Conservation (phyloP, 1,284 basidiomycete genomes). For the Laetiporus sulphureus region DNA sequence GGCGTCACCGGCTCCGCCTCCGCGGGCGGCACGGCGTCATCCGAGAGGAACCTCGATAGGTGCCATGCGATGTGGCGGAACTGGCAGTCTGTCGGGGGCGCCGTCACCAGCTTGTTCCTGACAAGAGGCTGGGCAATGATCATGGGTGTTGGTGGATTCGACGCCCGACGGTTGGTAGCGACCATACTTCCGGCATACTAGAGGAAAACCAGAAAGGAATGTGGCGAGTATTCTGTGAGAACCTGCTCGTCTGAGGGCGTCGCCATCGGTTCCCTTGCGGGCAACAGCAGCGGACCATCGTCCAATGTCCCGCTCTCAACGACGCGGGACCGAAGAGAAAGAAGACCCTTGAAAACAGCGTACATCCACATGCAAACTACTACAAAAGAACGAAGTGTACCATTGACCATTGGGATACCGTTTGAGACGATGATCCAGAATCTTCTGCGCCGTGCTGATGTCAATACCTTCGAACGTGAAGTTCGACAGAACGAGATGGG, state of each 20-base stretch:
- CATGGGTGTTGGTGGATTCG: conserved; percentile 23
- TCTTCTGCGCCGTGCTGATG: conserved; percentile 62
- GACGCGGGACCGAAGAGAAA: no score
- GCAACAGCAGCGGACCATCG: not conserved
- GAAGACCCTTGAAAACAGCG: no score
- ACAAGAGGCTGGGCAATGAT: conserved; percentile 50
- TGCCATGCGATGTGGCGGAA: conserved; percentile 66
- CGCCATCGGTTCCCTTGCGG: not conserved
- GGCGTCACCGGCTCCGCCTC: conserved; percentile 29
- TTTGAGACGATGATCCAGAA: conserved; percentile 77
- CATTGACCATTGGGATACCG: conserved; percentile 70
- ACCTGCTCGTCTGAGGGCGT: conserved; percentile 1
- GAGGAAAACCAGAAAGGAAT: conserved; percentile 72
- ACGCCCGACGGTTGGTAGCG: conserved; percentile 41
- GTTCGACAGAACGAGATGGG: conserved; percentile 85
- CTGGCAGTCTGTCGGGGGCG: conserved; percentile 66
- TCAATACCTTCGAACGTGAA: conserved; percentile 81
- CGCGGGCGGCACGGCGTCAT: conserved; percentile 20
- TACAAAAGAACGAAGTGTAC: no score
- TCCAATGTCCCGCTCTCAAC: conserved; percentile 4
- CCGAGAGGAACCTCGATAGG: conserved; percentile 54
- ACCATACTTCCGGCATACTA: no score
- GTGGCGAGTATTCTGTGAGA: conserved; percentile 20
- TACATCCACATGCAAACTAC: no score
- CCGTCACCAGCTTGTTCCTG: conserved; percentile 49